Evolutionary conservation across 108 stramenopile species (phyloP), one percentile per base, ranked within the genome.

Genomic region (Pseudonitzschia pungens): DNA sequence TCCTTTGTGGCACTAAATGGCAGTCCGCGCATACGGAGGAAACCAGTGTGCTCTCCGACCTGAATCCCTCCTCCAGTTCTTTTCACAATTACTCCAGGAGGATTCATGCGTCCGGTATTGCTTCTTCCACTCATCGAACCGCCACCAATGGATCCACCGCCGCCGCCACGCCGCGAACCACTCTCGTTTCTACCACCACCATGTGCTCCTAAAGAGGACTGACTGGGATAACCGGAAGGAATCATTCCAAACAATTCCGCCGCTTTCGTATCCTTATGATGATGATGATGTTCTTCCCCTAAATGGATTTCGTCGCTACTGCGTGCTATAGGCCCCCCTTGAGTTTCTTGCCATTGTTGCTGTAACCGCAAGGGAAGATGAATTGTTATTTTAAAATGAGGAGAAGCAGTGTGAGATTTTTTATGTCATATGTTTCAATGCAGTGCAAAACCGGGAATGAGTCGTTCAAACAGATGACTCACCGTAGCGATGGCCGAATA

Each of bases 21-120:
- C 56, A 98, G 76, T 52, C 97, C 97, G 57, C 97, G 79, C 94
- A 98, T 89, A 22, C 95, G 81, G 31, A 98, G 79, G 67, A 86
- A 93, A 20, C 96, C 97, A 20, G 97, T 96, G 76, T 96, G 95
- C 44, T 89, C 91, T 42, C 92, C 92, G 70, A 91, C 86, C 56
- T 90, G 92, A 55, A 90, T 91, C 22, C 92, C 92, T 54, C 92
- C 92, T 75, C 92, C 90, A 31, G 79, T 73, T 77, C 84, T 77
- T 72, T 84, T 83, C 68, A 66, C 75, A 43, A 44, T 28, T 12
- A 73, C 68, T 29, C 72, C 66, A 53, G 63, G 72, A 58, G 71
- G 52, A 53, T 43, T 65, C 29, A 55, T 59, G 21, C 86, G 72
- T 45, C 62, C 57, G 41, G 77, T 71, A 20, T 74, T 76, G 45